Conservation (phyloP, 352 stramenopile species). For the Phytopythium sindhum region DNA sequence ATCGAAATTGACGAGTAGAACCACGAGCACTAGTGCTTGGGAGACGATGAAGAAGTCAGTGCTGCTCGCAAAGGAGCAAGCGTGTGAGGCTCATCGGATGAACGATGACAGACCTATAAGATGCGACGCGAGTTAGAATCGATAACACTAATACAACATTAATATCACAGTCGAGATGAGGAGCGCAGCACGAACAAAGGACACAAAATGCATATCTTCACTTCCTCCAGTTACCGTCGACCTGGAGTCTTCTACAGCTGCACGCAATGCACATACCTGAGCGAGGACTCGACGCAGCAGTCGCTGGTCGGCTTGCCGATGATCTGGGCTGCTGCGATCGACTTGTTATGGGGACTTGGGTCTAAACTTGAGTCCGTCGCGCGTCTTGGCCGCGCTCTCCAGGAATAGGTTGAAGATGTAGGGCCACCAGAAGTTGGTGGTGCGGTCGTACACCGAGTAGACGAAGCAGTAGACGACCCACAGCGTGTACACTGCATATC, state of each 20-base stretch:
- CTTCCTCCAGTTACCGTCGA: not conserved
- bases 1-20: constrained; percentile 25
- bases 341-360: not conserved
- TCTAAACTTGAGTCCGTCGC: constrained; percentile 37
- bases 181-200: not conserved
- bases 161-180: too few species aligned
- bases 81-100: too few species aligned
- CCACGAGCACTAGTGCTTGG: not conserved
- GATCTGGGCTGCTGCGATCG: not conserved
- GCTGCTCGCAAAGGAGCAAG: not conserved
- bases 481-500: constrained; percentile 61
- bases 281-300: not conserved
- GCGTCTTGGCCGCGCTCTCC: constrained; percentile 57
- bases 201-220: not conserved
- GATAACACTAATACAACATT: not conserved
- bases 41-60: not conserved
- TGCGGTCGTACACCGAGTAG: constrained; percentile 81
- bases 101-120: not conserved
- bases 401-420: constrained; percentile 82
- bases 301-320: not conserved
- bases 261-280: not conserved
- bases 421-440: constrained; percentile 82
- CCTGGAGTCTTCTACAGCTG: not conserved
- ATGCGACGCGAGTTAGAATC: not conserved
- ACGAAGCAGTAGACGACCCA: constrained; percentile 85